Percentiles rank a stretch among this genome's conserved stretches.
phyloP scores from a whole-genome alignment of 2,329 filamentous ascomycete genomes.

The Colletotrichum cereale region DNA sequence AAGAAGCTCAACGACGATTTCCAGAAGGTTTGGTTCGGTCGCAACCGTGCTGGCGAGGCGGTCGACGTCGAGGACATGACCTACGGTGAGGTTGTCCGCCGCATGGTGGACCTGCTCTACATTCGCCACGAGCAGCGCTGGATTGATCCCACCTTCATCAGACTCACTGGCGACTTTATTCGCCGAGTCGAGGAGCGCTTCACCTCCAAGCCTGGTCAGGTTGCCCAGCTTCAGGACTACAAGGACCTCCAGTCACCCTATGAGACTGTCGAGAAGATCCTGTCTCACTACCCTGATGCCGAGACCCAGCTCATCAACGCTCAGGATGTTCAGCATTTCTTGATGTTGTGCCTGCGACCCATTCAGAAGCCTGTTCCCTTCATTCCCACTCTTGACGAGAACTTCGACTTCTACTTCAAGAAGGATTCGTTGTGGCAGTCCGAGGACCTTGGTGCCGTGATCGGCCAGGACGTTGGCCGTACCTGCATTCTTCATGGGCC shows the following conservation, averaged over 20 bases:
- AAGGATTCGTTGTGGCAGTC: slow-evolving; percentile 99
- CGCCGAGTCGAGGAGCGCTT: slow-evolving; percentile 98
- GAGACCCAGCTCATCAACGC: slow-evolving; percentile 95
- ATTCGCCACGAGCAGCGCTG: slow-evolving; percentile 91
- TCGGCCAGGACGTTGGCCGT: slow-evolving; percentile 94
- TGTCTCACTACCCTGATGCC: slow-evolving; percentile 87
- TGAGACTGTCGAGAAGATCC: slow-evolving; percentile 80
- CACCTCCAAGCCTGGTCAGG: slow-evolving; percentile 76
- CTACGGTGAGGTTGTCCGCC: slow-evolving; percentile 86
- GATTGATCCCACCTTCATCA: slow-evolving; percentile 88
- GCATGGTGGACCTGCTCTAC: slow-evolving; percentile 91
- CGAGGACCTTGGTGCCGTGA: slow-evolving; percentile 95
- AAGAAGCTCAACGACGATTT: slow-evolving; percentile 96
- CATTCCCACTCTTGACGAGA: slow-evolving; percentile 93
- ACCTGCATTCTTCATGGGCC: slow-evolving; percentile 97
- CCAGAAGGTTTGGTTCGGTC: slow-evolving; percentile 97
- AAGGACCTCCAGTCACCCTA: slow-evolving; percentile 88
- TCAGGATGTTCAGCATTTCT: slow-evolving; percentile 97
- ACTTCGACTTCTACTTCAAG: slow-evolving; percentile 99
- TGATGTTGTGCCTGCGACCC: slow-evolving; percentile 90
- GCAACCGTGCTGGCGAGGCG: slow-evolving; percentile 82
- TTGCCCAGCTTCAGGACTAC: slow-evolving; percentile 90
- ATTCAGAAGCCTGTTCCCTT: slow-evolving; percentile 98
- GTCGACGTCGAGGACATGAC: slow-evolving; percentile 97
- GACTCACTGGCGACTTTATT: slow-evolving; percentile 93